Percentiles rank a stretch among this genome's conserved stretches.
Conservation (phyloP, 129 eudicot genomes). For the Artemisia tridentata region DNA sequence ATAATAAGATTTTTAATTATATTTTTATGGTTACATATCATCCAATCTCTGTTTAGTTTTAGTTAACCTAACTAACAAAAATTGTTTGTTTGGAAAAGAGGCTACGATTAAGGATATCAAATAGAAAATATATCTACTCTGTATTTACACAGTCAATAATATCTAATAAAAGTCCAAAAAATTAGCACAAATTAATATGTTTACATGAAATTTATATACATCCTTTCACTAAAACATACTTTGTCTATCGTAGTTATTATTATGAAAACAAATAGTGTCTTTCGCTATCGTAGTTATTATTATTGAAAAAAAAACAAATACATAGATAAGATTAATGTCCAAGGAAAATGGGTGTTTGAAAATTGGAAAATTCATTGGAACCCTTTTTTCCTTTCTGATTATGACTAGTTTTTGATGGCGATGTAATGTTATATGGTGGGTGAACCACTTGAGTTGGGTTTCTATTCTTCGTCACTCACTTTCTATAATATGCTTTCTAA, state of each 20-base stretch:
- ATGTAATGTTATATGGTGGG: constrained; percentile 48
- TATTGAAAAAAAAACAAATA: constrained; percentile 19
- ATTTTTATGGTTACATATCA: neutral
- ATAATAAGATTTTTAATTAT: neutral
- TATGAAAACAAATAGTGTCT: neutral
- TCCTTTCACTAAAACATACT: no score
- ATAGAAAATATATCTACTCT: no score
- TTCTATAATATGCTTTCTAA: neutral
- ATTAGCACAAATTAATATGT: neutral
- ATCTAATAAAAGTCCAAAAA: no score
- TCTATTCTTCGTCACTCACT: neutral
- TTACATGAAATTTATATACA: neutral
- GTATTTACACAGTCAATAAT: no score
- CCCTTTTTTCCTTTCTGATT: constrained; percentile 35
- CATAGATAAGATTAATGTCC: constrained; percentile 36
- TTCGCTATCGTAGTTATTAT: neutral
- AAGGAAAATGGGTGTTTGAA: constrained; percentile 41
- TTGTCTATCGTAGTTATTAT: neutral
- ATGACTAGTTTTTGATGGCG: constrained; percentile 36
- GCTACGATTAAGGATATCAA: no score
- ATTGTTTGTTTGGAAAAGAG: neutral
- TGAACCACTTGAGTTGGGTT: constrained; percentile 48
- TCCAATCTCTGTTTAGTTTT: neutral
- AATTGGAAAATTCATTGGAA: constrained; percentile 50
- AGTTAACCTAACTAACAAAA: neutral